Evolutionary conservation across 257 asterid genomes (phyloP).

Genomic region (Fraxinus americana): DNA sequence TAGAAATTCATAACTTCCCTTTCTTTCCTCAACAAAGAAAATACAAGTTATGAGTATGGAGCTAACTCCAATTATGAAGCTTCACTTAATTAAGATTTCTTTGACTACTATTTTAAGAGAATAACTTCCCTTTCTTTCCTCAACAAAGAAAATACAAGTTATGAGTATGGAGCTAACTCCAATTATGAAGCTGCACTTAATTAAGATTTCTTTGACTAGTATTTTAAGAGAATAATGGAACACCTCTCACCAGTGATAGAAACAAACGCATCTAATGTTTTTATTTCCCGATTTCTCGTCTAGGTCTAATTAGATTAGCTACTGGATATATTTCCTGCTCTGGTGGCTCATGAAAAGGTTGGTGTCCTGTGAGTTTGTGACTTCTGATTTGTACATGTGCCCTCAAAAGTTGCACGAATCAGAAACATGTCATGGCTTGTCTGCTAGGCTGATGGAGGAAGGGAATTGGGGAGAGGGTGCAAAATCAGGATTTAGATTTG

Average conservation of each 20-base stretch:
- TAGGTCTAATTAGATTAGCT: neutral
- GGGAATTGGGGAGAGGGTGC: neutral
- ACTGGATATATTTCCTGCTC: neutral
- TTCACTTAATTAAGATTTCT: too few relatives aligned
- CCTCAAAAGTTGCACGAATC: neutral
- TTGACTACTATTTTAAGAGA: too few relatives aligned
- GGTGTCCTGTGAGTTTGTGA: neutral
- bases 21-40: neutral
- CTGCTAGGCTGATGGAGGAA: neutral
- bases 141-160: constrained; percentile 7
- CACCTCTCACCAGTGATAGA: neutral
- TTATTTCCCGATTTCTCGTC: neutral
- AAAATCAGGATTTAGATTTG: neutral
- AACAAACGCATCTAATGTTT: neutral
- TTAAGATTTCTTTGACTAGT: neutral
- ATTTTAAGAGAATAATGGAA: neutral
- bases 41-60: too few relatives aligned
- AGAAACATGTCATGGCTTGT: neutral
- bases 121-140: too few relatives aligned
- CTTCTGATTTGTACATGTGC: neutral
- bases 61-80: too few relatives aligned
- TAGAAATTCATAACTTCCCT: neutral
- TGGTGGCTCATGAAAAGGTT: neutral
- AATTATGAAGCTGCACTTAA: constrained; percentile 5
- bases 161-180: constrained; percentile 2